phyloP scores from a whole-genome alignment of 805 yeast genomes.

The Saccharomyces eubayanus region DNA sequence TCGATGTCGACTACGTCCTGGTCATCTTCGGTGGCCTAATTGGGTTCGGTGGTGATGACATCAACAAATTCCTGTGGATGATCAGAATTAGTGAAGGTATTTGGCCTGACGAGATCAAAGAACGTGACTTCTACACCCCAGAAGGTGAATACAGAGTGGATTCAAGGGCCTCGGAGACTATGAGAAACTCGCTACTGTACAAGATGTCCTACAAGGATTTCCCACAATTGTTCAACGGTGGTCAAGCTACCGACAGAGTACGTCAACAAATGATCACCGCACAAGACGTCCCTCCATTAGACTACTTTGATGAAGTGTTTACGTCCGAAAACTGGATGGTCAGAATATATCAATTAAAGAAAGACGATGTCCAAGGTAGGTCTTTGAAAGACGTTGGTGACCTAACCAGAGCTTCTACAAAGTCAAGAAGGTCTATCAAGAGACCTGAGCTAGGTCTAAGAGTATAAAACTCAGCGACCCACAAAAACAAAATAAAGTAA shows the following conservation, averaged over 20 bases:
- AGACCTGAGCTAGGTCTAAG: constrained; percentile 50
- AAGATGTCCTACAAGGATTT: constrained; percentile 88
- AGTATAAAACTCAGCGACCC: constrained; percentile 10
- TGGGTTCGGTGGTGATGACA: constrained; percentile 93
- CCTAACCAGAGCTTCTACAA: constrained; percentile 36
- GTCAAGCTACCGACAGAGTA: constrained; percentile 72
- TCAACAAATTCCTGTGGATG: constrained; percentile 98
- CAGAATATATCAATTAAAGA: constrained; percentile 86
- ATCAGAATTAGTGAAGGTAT: constrained; percentile 96
- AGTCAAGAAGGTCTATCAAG: constrained; percentile 37
- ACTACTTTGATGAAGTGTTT: constrained; percentile 85
- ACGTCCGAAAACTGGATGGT: constrained; percentile 96
- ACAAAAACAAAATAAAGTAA: background rate
- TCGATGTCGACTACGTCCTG: constrained; percentile 91
- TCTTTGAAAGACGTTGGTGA: constrained; percentile 50
- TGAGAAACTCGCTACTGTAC: constrained; percentile 88
- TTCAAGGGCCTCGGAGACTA: constrained; percentile 67
- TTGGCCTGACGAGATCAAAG: constrained; percentile 97
- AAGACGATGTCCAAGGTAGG: constrained; percentile 80
- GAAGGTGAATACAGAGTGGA: constrained; percentile 87
- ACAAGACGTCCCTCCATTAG: constrained; percentile 45
- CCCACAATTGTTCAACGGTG: constrained; percentile 54
- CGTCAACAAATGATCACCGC: constrained; percentile 70
- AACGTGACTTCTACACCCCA: constrained; percentile 73
- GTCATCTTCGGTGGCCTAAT: constrained; percentile 89